Evolutionary conservation across 257 asterid genomes (phyloP), one percentile per base, ranked within the genome.

Genomic region (Solanum peruvianum): DNA sequence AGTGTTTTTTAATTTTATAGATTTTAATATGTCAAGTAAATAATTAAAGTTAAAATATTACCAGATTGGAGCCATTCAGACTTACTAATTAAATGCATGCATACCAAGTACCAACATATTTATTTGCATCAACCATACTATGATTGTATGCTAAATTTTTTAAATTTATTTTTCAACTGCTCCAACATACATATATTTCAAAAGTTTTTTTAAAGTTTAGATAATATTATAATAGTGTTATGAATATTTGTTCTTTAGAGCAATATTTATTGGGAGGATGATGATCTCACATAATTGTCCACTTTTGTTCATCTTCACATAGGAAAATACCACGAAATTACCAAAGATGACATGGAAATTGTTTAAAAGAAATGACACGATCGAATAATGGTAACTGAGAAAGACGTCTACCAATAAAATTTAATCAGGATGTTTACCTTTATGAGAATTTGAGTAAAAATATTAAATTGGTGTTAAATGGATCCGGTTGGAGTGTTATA

Each of bases 211-310:
- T 47, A 35, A 15, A 45, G 49, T 8, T 52, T 52, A 52, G 23
- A 49, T 27, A 27, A 69, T 20, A 45, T 27, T 42, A 76, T 25
- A 8, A 45, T 78, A 14, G 3, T 47, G 25, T 45, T 80, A 47
- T 20, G 5, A 75, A 27, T 47, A 14, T 8, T 25, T 44, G 13
- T 77, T 77, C n/a, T 27, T 14, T 9, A 77, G 16, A 78, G 84
- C 41, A 27, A 80, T 16, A 35, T 9, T 35, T 35, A 18, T 9
- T 20, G 11, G 11, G 27, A 11, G 62, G 85, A 29, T 80, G 85
- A 80, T 47, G 85, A 47, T 80, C 44, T 80, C 67, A 80, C 85
- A 47, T 80, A 29, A 80, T 47, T 80, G 85, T 80, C 67, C 85
- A 47, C 11, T 80, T 80, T 44, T 47, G 15, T n/a, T 80, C 29